Conservation (phyloP, 768 basidiomycete species). For the Mycena rosella region DNA sequence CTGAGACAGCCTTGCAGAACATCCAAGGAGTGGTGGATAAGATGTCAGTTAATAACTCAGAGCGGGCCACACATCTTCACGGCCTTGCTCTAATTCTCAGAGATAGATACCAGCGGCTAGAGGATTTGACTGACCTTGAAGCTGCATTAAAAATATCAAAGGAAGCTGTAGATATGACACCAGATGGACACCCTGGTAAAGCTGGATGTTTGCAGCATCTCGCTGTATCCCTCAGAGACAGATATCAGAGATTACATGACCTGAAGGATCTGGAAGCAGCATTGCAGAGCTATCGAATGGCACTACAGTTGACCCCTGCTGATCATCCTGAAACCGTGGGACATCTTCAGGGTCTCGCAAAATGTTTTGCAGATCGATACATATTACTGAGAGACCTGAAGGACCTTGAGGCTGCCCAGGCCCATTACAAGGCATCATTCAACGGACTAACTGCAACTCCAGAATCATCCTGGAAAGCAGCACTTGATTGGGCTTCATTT, state of each 20-base stretch:
- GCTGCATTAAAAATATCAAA: too few species aligned
- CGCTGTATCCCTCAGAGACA: too few species aligned
- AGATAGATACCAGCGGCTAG: not conserved
- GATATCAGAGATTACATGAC: not conserved
- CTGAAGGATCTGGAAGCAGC: not conserved
- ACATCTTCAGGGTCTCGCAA: not conserved
- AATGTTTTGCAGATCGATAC: not conserved
- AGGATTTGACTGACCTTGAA: too few species aligned
- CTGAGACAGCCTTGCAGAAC: not conserved
- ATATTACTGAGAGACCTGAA: not conserved
- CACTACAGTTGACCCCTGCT: not conserved
- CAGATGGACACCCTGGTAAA: too few species aligned
- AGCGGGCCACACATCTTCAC: not conserved
- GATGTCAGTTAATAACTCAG: not conserved
- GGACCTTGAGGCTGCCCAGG: not conserved
- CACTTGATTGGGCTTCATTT: slow-evolving; percentile 1
- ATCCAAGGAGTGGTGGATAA: not conserved
- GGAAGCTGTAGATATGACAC: too few species aligned
- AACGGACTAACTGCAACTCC: not conserved
- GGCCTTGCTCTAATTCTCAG: not conserved
- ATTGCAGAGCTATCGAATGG: not conserved
- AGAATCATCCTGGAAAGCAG: not conserved
- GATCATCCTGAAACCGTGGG: not conserved
- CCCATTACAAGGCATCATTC: not conserved
- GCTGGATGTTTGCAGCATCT: too few species aligned